Conservation (phyloP, 805 yeast species). For the Isabelozyma pseudorhagii region DNA sequence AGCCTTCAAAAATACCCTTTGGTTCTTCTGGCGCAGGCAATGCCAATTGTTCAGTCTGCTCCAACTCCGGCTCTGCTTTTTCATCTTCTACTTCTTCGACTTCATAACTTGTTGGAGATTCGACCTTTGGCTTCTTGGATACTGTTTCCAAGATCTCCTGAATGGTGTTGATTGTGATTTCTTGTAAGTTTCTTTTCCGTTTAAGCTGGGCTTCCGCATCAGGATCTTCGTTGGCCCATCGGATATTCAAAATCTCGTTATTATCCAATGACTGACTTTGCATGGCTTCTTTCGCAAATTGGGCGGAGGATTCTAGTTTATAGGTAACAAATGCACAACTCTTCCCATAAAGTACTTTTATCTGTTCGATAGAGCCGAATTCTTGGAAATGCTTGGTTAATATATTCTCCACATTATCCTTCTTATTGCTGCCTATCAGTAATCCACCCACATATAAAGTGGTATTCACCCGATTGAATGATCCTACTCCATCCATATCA, state of each 20-base stretch:
- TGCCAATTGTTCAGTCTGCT: conserved; percentile 2
- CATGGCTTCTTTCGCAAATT: conserved; percentile 96
- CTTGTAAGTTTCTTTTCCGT: conserved; percentile 48
- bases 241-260: conserved; percentile 62
- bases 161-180: conserved; percentile 53
- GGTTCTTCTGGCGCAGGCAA: conserved; percentile 10
- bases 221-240: conserved; percentile 93
- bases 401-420: conserved; percentile 30
- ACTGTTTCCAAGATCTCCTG: conserved; percentile 32
- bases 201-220: conserved; percentile 60
- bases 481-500: conserved; percentile 94
- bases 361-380: conserved; percentile 72
- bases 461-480: conserved; percentile 62
- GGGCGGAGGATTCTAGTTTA: conserved; percentile 69
- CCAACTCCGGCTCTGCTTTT: conserved; percentile 5
- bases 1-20: conserved; percentile 1
- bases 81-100: conserved; percentile 15
- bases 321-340: conserved; percentile 79
- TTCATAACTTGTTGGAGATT: conserved; percentile 10
- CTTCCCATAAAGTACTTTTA: conserved; percentile 57
- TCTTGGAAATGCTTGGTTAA: conserved; percentile 53
- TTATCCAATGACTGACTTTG: conserved; percentile 66
- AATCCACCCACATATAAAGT: conserved; percentile 75
- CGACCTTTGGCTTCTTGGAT: conserved; percentile 10
- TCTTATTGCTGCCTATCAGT: conserved; percentile 9